Conservation (phyloP, 768 basidiomycete species). For the Boletus pseudo-olivaceus region DNA sequence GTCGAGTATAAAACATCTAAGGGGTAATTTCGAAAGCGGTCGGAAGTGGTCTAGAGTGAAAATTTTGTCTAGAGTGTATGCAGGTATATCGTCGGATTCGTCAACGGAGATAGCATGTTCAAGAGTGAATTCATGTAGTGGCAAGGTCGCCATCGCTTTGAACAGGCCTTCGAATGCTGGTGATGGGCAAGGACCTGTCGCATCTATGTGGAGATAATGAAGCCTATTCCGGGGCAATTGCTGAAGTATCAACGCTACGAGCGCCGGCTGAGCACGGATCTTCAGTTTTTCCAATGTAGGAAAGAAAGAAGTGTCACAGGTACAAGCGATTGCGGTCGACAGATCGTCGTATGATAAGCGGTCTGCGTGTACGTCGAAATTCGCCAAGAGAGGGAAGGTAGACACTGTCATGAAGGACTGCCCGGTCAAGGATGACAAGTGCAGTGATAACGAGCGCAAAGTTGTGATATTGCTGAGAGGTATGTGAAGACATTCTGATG, state of each 20-base stretch:
- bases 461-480: conserved; percentile 33
- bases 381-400: conserved; percentile 34
- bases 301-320: conserved; percentile 24
- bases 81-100: conserved; percentile 34
- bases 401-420: conserved; percentile 37
- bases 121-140: conserved; percentile 37
- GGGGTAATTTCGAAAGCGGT: conserved; percentile 32
- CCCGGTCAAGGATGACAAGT: conserved; percentile 37
- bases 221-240: conserved; percentile 33
- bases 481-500: conserved; percentile 26
- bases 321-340: conserved; percentile 1
- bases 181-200: conserved; percentile 24
- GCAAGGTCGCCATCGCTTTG: conserved; percentile 27
- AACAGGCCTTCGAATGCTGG: conserved; percentile 38
- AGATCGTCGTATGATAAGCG: conserved; percentile 31
- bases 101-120: conserved; percentile 32
- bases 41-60: conserved; percentile 33
- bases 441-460: conserved; percentile 38
- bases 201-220: conserved; percentile 38
- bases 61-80: conserved; percentile 7
- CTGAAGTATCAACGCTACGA: conserved; percentile 36
- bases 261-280: conserved; percentile 36
- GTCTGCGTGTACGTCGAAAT: conserved; percentile 44
- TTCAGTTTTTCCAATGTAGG: conserved; percentile 37
- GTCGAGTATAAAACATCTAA: conserved; percentile 39